Evolutionary conservation across 306 rosid genomes (phyloP).

Genomic region (Glycyrrhiza uralensis): DNA sequence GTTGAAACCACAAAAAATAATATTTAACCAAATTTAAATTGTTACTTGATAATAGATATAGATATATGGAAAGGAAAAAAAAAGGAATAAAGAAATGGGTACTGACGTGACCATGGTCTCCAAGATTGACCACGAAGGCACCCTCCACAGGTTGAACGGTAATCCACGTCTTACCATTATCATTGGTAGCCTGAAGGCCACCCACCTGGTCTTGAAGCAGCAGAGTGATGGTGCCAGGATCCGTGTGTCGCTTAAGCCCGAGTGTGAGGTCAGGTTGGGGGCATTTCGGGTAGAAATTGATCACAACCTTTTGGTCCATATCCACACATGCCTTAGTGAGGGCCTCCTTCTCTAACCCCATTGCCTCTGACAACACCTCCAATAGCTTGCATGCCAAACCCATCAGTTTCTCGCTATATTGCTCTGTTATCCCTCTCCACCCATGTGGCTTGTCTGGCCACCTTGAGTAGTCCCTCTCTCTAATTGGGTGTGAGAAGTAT

Average conservation of each 20-base stretch:
- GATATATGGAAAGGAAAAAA: no score
- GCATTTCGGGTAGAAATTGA: conserved; percentile 84
- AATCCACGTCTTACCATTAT: conserved; percentile 75
- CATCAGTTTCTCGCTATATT: conserved; percentile 81
- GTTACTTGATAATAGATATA: no score
- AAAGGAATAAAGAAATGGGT: not conserved
- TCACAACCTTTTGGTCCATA: conserved; percentile 84
- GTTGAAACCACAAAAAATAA: no score
- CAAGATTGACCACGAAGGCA: conserved; percentile 90
- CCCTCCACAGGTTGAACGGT: conserved; percentile 81
- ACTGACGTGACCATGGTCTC: conserved; percentile 89
- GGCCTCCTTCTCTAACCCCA: conserved; percentile 85
- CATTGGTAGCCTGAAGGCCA: conserved; percentile 87
- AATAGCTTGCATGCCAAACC: conserved; percentile 61
- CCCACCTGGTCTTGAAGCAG: conserved; percentile 89
- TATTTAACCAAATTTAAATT: no score
- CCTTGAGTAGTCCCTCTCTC: conserved; percentile 55
- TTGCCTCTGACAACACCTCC: conserved; percentile 77
- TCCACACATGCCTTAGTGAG: conserved; percentile 74
- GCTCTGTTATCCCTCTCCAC: conserved; percentile 55
- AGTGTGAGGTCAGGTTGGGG: conserved; percentile 87
- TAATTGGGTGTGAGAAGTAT: conserved; percentile 66
- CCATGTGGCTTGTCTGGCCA: conserved; percentile 89
- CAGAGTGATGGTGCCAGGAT: conserved; percentile 88
- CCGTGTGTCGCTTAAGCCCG: conserved; percentile 88